These are phyloP conservation scores for Chrysopogon serrulatus DNA, from an alignment of 176 grass and related monocot species.

Conservation along the genomic window DNA sequence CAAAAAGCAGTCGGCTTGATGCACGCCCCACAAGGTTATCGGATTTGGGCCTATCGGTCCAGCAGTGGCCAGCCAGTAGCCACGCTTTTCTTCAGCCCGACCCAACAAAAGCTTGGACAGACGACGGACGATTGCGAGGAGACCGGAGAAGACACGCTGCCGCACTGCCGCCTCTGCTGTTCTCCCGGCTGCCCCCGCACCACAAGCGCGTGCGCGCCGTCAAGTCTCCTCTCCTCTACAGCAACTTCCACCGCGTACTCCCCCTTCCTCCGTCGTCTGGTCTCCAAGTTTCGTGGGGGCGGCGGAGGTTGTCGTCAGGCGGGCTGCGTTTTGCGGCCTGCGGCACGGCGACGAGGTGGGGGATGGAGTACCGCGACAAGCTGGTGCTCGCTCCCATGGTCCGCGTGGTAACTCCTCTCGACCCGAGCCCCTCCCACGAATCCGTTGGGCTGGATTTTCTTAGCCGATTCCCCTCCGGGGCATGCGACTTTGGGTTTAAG, in stretches of 20 bases:
- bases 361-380: constrained; percentile 82
- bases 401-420: constrained; percentile 65
- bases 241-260: background rate
- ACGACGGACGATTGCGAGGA: background rate
- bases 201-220: constrained; percentile 12
- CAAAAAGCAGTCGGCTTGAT: background rate
- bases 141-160: background rate
- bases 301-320: background rate
- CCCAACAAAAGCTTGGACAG: background rate
- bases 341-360: background rate
- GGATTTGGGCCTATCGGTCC: background rate
- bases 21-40: background rate
- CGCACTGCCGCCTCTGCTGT: background rate
- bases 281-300: constrained; percentile 20
- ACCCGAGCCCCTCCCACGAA: background rate
- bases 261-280: background rate
- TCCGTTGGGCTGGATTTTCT: background rate
- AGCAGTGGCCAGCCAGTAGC: background rate
- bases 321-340: background rate
- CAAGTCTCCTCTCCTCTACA: background rate
- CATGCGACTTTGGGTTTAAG: background rate
- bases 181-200: background rate
- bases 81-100: background rate
- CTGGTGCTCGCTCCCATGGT: constrained; percentile 88
- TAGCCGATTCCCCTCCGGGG: background rate